Evolutionary conservation across 257 asterid genomes (phyloP), one percentile per base, ranked within the genome.

Genomic region (Ophiorrhiza pumila): DNA sequence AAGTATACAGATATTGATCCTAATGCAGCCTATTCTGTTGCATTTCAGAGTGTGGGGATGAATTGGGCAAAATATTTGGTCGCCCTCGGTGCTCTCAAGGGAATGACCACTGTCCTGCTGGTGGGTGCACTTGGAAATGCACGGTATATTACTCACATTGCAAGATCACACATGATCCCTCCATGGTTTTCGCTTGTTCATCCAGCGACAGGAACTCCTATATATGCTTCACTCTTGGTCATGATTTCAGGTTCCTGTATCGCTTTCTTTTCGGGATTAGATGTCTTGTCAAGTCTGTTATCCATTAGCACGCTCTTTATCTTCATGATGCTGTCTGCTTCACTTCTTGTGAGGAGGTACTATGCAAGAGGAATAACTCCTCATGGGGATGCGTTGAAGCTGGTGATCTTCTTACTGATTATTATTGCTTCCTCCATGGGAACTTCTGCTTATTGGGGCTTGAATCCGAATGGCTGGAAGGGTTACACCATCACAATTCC

Each of bases 81-180:
- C 22, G 83, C 85, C 39, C 73, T 75, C 17, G 85, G 85, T 31
- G 85, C 85, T 60, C 74, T 81, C 34, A 81, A 81, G 60, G 80
- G 83, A 37, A 78, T 81, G 85, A 81, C 85, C 73, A 74, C 83
- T 42, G 85, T 81, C 55, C 42, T 78, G 58, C 65, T 81, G 63
- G 83, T 77, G 29, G 79, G 76, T 23, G 69, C 79, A 31, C 76
- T 81, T 1, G 73, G 78, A 1, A 78, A 81, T 35, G 80, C 74
- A 6, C 62, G 85, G n/a, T 81, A 81, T n/a, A 75, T 78, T 5
- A 78, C 85, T 20, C 85, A 81, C 71, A 78, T 81, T 37, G 83
- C 85, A 32, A 69, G 83, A 63, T 50, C 79, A 42, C 85, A 81
- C 65, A 81, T 81, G 80, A 75, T 77, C 35, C 85, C 85, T 59